A percentile compares a stretch with the other conserved stretches of the same genome.
Conservation (phyloP, 1,284 basidiomycete genomes). For the Microbotryum scabiosae region DNA sequence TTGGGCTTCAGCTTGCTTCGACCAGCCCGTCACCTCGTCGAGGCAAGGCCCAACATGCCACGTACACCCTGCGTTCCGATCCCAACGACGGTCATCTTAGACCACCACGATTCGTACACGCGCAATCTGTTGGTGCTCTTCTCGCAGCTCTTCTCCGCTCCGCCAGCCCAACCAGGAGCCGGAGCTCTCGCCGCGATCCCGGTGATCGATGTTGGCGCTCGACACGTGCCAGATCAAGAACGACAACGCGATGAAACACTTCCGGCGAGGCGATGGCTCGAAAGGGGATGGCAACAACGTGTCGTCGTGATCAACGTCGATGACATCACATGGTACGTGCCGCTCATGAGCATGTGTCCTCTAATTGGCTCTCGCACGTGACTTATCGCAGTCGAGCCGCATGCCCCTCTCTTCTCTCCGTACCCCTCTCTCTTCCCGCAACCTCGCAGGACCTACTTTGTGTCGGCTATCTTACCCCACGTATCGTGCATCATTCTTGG, state of each 20-base stretch:
- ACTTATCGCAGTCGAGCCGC: no score
- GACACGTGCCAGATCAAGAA: background rate
- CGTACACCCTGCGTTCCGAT: background rate
- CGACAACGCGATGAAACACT: slow-evolving; percentile 32
- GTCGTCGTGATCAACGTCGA: slow-evolving; percentile 68
- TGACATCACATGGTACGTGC: slow-evolving; percentile 44
- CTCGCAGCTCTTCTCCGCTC: background rate
- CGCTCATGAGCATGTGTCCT: background rate
- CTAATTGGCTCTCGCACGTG: no score
- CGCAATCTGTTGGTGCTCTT: slow-evolving; percentile 48
- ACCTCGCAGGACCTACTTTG: slow-evolving; percentile 42
- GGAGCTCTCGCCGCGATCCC: background rate
- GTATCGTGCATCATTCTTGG: slow-evolving; percentile 65
- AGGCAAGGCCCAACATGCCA: background rate
- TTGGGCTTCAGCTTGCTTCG: no score
- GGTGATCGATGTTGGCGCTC: background rate
- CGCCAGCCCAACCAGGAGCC: background rate
- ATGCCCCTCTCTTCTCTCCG: no score
- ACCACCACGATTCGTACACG: slow-evolving; percentile 78
- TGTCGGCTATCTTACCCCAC: slow-evolving; percentile 46
- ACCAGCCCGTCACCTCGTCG: no score
- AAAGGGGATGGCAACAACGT: slow-evolving; percentile 27
- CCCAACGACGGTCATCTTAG: slow-evolving; percentile 54
- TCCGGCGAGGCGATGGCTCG: slow-evolving; percentile 47
- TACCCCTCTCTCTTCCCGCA: background rate